Percentiles rank a stretch among this genome's conserved stretches.
phyloP scores from a whole-genome alignment of 371 early-diverging fungal species.

The Rhizoclosmatium hyalinum region DNA sequence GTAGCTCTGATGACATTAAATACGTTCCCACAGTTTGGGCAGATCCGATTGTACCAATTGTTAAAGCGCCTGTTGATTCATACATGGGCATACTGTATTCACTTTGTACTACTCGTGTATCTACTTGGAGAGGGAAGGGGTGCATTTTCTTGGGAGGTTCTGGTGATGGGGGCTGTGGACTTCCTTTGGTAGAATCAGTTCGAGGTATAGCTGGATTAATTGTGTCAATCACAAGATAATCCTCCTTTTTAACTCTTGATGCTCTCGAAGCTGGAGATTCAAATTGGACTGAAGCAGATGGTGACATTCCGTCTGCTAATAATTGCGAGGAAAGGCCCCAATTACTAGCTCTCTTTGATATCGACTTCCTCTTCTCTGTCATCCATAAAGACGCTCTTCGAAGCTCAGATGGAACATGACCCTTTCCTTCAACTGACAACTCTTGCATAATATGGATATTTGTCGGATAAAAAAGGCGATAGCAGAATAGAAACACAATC shows the following conservation, averaged over 20 bases:
- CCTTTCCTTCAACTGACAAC: conserved; percentile 15
- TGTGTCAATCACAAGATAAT: too few species aligned
- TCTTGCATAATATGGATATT: conserved; percentile 70
- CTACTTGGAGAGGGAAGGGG: conserved; percentile 1
- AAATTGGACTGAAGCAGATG: too few species aligned
- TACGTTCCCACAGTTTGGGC: conserved; percentile 21
- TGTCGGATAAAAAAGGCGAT: conserved; percentile 58
- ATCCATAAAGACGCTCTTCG: not conserved
- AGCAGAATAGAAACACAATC: conserved; percentile 42
- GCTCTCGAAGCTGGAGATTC: too few species aligned
- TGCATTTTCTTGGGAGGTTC: not conserved
- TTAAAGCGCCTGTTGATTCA: not conserved
- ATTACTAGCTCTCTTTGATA: not conserved
- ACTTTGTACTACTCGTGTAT: conserved; percentile 23
- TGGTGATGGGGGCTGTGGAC: too few species aligned
- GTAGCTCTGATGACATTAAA: conserved; percentile 6
- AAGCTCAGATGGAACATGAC: conserved; percentile 7
- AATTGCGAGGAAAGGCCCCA: too few species aligned
- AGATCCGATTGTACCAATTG: not conserved
- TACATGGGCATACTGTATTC: conserved; percentile 16
- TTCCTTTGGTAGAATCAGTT: too few species aligned
- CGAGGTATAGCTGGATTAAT: too few species aligned
- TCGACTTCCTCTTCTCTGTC: not conserved
- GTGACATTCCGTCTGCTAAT: too few species aligned
- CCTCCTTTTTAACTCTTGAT: too few species aligned